Percentiles rank a stretch among this genome's conserved stretches.
Evolutionary conservation across 768 basidiomycete genomes (phyloP).

Genomic region (Mycena filopes): DNA sequence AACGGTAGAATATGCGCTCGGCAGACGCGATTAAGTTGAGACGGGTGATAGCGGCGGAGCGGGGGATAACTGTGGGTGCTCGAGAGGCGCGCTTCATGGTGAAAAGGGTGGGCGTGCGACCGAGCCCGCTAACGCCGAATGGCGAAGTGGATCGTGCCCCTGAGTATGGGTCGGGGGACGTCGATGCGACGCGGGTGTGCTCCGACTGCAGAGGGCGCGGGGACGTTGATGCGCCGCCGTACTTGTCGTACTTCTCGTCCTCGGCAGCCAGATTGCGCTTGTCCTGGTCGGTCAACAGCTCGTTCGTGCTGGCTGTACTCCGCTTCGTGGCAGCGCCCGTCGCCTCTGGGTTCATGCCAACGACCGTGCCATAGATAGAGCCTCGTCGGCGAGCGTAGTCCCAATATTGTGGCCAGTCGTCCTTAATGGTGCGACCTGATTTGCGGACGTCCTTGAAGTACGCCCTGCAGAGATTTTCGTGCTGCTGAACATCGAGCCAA

Average conservation of each 20-base stretch:
- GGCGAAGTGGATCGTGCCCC: conserved; percentile 77
- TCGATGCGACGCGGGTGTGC: conserved; percentile 57
- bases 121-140: conserved; percentile 70
- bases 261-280: conserved; percentile 73
- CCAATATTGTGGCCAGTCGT: conserved; percentile 99
- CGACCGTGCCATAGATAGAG: conserved; percentile 92
- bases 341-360: conserved; percentile 73
- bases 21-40: conserved; percentile 92
- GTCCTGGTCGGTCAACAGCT: conserved; percentile 76
- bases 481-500: conserved; percentile 99
- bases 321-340: conserved; percentile 66
- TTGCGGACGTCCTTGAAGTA: conserved; percentile 99
- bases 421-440: conserved; percentile 90
- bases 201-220: conserved; percentile 51
- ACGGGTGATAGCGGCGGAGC: conserved; percentile 90
- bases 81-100: conserved; percentile 81
- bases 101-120: conserved; percentile 82
- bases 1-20: conserved; percentile 95
- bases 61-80: conserved; percentile 94
- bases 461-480: conserved; percentile 97
- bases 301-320: conserved; percentile 85
- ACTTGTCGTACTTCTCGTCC: conserved; percentile 58
- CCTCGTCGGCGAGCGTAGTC: conserved; percentile 92
- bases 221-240: conserved; percentile 50
- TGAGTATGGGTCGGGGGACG: conserved; percentile 58